Evolutionary conservation across 805 yeast genomes (phyloP), one percentile per base, ranked within the genome.

Genomic region (Candida corydali): DNA sequence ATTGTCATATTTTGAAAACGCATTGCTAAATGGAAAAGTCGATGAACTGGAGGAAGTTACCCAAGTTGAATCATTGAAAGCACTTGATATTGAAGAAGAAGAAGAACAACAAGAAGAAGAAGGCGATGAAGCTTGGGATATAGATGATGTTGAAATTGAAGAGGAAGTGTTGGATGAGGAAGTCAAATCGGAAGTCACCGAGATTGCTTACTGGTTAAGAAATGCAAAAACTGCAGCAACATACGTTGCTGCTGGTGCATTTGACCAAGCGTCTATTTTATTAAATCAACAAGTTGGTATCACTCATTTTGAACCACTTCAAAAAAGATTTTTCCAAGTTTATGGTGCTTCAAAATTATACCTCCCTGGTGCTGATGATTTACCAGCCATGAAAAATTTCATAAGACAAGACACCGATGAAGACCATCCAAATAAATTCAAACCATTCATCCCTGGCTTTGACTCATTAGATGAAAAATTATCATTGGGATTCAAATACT

Each of bases 221-320:
- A 86, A 84, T 61, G 85, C 96, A 12, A 84, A 82, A 44, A 75
- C 89, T 38, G 87, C 97, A 4, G 97, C 96, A 20, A 87, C 86
- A 18, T 86, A 87, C 50, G 88, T 83, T 52, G 97, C 98, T 2
- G 88, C 96, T 2, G 99, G 99, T 50, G 85, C 94, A 4, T 91
- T 91, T 57, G 97, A 88, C 47, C 84, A 91, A 37, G 99, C 98
- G 26, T 93, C 96, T 26, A 94, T 88, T 52, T 76, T 94, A 55
- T 74, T 93, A 51, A 80, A 82, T 67, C 83, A 91, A 53, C 98
- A 94, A 62, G 70, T 82, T 30, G 98, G 97, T 50, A 76, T 86
- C 35, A 81, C 77, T 18, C 73, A 86, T 49, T 91, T 94, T 57
- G 95, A 81, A 52, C 98, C 98, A 10, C 73, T 93, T 50, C 80